Evolutionary conservation across 345 rosid genomes (phyloP).

Genomic region (Hibiscus syriacus): DNA sequence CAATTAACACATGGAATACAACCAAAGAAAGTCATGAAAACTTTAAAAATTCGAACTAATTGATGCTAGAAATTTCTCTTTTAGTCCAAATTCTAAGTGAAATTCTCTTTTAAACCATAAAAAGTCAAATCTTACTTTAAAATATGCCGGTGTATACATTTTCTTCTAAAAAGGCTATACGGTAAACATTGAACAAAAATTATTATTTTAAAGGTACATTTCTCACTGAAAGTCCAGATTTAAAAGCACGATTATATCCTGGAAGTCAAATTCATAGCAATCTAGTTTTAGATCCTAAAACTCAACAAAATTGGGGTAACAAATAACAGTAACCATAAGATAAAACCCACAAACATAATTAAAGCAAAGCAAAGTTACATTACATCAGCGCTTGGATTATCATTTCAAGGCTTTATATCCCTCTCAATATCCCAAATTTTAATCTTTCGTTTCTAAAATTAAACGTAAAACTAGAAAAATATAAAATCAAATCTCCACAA

Average conservation of each 20-base stretch:
- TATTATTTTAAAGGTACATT: neutral
- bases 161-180: neutral
- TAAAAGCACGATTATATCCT: neutral
- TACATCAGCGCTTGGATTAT: neutral
- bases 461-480: neutral
- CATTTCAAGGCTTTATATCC: neutral
- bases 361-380: neutral
- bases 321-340: neutral
- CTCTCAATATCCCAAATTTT: neutral
- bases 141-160: neutral
- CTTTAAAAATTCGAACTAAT: neutral
- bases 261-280: neutral
- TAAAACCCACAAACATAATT: neutral
- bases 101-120: neutral
- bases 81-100: neutral
- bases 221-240: neutral
- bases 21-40: neutral
- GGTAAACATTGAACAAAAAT: neutral
- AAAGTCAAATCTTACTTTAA: neutral
- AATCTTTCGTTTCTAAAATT: neutral
- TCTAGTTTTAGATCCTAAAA: neutral
- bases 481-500: neutral
- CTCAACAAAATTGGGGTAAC: neutral
- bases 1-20: slow-evolving; percentile 11
- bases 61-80: neutral